Evolutionary conservation across 805 yeast species (phyloP).

Genomic region (Yamadazyma akitaensis): DNA sequence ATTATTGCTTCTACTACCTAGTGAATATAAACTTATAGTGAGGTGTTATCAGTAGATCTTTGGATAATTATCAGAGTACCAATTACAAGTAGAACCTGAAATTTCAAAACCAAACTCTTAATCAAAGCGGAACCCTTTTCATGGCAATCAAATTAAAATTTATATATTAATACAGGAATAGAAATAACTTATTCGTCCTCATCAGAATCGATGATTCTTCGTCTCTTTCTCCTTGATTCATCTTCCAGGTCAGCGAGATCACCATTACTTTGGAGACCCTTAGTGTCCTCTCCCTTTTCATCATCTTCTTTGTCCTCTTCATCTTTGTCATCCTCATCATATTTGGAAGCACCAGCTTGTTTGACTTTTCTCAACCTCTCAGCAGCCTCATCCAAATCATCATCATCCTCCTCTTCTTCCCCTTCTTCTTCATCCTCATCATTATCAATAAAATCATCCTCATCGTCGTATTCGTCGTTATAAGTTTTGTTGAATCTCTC

Average conservation of each 20-base stretch:
- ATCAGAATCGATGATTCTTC: constrained; percentile 49
- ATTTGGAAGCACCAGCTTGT: constrained; percentile 52
- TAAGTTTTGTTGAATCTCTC: constrained; percentile 37
- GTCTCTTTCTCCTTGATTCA: constrained; percentile 38
- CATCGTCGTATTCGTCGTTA: constrained; percentile 37
- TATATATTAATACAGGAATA: constrained; percentile 8
- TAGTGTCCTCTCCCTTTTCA: constrained; percentile 8
- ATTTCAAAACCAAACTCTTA: too few species aligned
- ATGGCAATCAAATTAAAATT: background rate
- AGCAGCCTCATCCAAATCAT: constrained; percentile 51
- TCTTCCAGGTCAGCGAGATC: constrained; percentile 18
- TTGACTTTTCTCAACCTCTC: constrained; percentile 56
- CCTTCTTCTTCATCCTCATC: constrained; percentile 42
- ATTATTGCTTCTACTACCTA: background rate
- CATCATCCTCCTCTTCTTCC: constrained; percentile 38
- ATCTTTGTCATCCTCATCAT: constrained; percentile 20
- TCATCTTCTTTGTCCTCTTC: constrained; percentile 48
- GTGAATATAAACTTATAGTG: background rate
- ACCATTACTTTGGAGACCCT: background rate
- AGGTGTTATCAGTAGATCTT: background rate
- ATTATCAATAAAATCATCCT: constrained; percentile 43
- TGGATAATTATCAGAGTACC: too few species aligned
- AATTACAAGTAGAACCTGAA: too few species aligned
- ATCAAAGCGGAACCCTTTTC: background rate
- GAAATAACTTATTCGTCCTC: constrained; percentile 39